A percentile compares a stretch with the other conserved stretches of the same genome.
Evolutionary conservation across 768 basidiomycete genomes (phyloP).

Genomic region (Neoboletus subvelutipes): DNA sequence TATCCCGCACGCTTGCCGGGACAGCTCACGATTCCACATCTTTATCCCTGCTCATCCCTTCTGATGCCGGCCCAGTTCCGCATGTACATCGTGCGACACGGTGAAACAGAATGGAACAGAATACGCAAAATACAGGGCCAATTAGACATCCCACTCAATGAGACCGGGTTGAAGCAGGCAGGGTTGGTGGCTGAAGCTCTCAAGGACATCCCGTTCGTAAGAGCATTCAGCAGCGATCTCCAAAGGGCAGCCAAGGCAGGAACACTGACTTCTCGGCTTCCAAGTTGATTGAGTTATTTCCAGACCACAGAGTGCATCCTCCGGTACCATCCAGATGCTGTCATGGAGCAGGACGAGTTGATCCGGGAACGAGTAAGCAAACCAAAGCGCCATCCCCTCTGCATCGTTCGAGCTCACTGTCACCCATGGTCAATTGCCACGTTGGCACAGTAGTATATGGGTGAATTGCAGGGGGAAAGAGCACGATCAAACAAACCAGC

Average conservation of each 20-base stretch:
- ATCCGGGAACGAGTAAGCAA: conserved; percentile 65
- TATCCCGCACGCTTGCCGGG: no score
- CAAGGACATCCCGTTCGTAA: conserved; percentile 51
- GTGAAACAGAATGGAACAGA: conserved; percentile 72
- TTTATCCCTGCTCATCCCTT: background rate
- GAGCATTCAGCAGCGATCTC: conserved; percentile 73
- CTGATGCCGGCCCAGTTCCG: conserved; percentile 37
- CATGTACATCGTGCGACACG: conserved; percentile 72
- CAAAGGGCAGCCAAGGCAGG: conserved; percentile 63
- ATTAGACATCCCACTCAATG: conserved; percentile 65
- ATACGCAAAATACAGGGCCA: conserved; percentile 73
- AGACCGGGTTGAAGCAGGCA: conserved; percentile 59
- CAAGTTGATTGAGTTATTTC: background rate
- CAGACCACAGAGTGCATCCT: conserved; percentile 72
- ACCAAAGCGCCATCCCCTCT: background rate
- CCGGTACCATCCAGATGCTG: conserved; percentile 46
- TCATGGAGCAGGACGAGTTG: conserved; percentile 42
- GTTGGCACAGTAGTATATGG: conserved; percentile 48
- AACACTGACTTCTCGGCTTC: background rate
- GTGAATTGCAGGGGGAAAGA: conserved; percentile 55
- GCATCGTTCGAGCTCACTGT: background rate
- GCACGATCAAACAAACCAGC: conserved; percentile 14
- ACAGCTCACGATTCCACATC: background rate
- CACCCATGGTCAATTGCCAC: background rate
- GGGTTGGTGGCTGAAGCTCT: conserved; percentile 52